These are phyloP conservation scores for Verticillium alfalfae DNA, from an alignment of 2,329 filamentous ascomycete species.

Conservation along the genomic window DNA sequence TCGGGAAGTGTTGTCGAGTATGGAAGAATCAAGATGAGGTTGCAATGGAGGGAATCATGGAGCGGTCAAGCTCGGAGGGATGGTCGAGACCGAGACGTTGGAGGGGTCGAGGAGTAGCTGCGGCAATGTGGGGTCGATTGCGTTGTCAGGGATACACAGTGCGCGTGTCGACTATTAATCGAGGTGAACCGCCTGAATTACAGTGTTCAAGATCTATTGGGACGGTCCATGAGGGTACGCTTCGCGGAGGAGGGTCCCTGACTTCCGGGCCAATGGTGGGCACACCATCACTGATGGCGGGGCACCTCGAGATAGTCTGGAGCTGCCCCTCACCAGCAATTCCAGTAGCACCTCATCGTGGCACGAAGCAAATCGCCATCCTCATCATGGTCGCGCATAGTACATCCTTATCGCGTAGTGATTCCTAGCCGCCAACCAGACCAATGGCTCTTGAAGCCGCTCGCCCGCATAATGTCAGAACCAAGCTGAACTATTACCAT, in stretches of 20 bases:
- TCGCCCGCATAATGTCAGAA: conserved; percentile 5
- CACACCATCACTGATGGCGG: neutral
- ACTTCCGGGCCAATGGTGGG: neutral
- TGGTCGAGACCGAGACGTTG: neutral
- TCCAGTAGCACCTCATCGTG: neutral
- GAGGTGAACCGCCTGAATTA: neutral
- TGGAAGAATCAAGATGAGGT: neutral
- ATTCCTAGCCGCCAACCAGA: neutral
- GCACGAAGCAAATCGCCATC: neutral
- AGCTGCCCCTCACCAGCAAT: neutral
- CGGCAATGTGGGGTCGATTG: conserved; percentile 1
- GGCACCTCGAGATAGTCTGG: neutral
- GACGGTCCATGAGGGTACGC: neutral
- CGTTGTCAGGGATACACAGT: neutral
- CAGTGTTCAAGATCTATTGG: neutral
- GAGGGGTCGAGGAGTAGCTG: neutral
- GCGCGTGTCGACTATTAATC: neutral
- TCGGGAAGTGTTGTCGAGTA: neutral
- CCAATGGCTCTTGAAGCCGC: neutral
- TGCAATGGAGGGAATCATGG: neutral
- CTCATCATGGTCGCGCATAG: neutral
- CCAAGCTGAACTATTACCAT: conserved; percentile 13
- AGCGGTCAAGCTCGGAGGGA: conserved; percentile 3
- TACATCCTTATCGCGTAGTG: neutral
- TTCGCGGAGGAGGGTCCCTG: neutral